These are phyloP conservation scores for Xylaria longipes DNA, from an alignment of 495 filamentous ascomycete species.

Conservation along the genomic window DNA sequence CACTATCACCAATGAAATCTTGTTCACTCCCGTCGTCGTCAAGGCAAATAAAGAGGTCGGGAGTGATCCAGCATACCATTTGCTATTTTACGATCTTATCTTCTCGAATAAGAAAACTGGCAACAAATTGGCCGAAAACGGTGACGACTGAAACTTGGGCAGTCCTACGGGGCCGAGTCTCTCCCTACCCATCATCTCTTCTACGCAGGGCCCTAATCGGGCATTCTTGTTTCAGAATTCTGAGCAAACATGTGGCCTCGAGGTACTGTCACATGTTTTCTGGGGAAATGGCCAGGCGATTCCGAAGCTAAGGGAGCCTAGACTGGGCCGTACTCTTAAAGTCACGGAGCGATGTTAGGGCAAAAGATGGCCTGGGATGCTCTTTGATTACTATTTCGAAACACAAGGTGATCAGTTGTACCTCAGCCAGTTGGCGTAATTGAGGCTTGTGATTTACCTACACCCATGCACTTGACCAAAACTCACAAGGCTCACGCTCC, in stretches of 20 bases:
- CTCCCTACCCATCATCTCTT: conserved; percentile 5
- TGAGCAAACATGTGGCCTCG: conserved; percentile 7
- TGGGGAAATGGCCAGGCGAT: not conserved
- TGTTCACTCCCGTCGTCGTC: conserved; percentile 1
- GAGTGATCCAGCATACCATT: conserved; percentile 8
- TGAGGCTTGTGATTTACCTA: not conserved
- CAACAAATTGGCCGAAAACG: not conserved
- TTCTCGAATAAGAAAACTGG: conserved; percentile 1
- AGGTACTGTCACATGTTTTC: conserved; percentile 9
- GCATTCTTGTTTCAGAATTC: conserved; percentile 17
- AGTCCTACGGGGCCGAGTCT: not conserved
- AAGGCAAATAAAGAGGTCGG: not conserved
- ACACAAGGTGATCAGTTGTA: conserved; percentile 2
- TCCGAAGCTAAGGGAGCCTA: conserved; percentile 13
- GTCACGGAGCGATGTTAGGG: not conserved
- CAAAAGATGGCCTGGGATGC: not conserved
- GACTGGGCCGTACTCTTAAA: conserved; percentile 8
- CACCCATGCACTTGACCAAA: not conserved
- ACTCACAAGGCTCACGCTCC: not conserved
- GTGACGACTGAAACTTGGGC: conserved; percentile 2
- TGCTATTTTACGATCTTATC: conserved; percentile 7
- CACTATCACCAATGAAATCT: conserved; percentile 18
- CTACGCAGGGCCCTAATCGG: not conserved
- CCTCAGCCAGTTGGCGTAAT: not conserved
- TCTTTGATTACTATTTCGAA: conserved; percentile 10